Base-by-base conservation (phyloP, 805 yeast species). In the Metschnikowia borealis region DNA sequence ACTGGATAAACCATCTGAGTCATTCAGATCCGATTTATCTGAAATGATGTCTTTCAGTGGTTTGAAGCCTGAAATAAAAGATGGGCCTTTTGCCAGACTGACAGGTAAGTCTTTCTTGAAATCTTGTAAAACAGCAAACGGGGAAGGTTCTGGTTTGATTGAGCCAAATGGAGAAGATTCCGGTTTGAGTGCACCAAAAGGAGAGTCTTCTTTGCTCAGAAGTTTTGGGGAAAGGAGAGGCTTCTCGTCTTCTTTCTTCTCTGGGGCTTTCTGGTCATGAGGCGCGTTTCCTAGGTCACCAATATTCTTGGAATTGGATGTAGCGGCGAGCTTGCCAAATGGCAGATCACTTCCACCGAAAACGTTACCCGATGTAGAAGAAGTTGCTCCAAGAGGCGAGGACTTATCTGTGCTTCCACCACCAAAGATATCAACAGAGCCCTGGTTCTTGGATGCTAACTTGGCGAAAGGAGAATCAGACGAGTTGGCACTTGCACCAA, bases 401-500 rank as follows among this genome's bases (percentile, higher is more conserved):
- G 23, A 6, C 8, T 6, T 13, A 10, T 17, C 23, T 6, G 11
- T 13, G 11, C 11, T 18, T 7, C 23, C 32, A 15, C 15, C 39
- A 23, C 34, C 46, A 15, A 44, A 44, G 17, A 44, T 44, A 15
- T 23, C 46, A 6, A 34, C 40, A 5, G 31, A 13, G 5, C 13
- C 23, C 36, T 35, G 33, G 3, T 38, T 21, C 5, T 29, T 41
- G 14, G 35, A 41, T 14, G 45, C 45, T 21, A 44, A 36, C 6
- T 29, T 44, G 13, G 41, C 47, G n/a, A 44, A 37, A 14, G 47
- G 47, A 26, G 47, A 44, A 5, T 23, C 47, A 2, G 40, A 15
- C 20, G 35, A 18, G 21, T 10, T 39, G 15, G 35, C 23, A 20
- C 31, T 26, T 5, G 23, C 33, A 17, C 33, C 46, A 35, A 35